Conservation (phyloP, 345 rosid genomes). For the Lagerstroemia speciosa region DNA sequence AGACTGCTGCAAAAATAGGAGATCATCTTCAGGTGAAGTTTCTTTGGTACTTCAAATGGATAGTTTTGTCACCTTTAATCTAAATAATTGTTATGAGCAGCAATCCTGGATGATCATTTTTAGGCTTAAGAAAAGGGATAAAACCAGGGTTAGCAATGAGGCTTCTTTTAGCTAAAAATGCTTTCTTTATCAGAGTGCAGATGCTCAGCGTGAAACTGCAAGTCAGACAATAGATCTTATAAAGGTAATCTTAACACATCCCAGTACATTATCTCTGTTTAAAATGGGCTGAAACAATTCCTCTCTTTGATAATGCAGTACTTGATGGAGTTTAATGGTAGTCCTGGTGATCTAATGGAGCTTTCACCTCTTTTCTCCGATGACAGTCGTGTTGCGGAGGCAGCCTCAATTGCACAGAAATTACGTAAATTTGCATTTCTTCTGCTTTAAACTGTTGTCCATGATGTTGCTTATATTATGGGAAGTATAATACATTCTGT, state of each 20-base stretch:
- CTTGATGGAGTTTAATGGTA: conserved; percentile 96
- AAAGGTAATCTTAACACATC: conserved; percentile 45
- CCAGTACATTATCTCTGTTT: conserved; percentile 4
- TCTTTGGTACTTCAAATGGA: background rate
- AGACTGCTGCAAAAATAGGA: conserved; percentile 99
- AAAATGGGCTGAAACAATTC: conserved; percentile 9
- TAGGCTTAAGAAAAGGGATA: background rate
- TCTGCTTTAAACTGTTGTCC: background rate
- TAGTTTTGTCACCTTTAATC: background rate
- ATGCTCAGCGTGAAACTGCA: conserved; percentile 98
- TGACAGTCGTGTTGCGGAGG: conserved; percentile 98
- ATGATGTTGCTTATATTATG: background rate
- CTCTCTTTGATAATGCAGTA: conserved; percentile 45
- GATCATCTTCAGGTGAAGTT: conserved; percentile 86
- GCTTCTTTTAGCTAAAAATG: background rate
- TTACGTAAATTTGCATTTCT: conserved; percentile 45
- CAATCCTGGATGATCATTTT: background rate
- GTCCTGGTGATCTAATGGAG: conserved; percentile 98
- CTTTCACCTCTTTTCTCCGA: conserved; percentile 97
- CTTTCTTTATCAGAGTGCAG: conserved; percentile 70
- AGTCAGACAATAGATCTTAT: conserved; percentile 96
- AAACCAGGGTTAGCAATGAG: background rate
- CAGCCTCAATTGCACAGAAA: conserved; percentile 97
- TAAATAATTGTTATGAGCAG: background rate
- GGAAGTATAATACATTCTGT: background rate